These are phyloP conservation scores for Lactuca saligna DNA, from an alignment of 129 eudicot genomes.

Conservation along the genomic window DNA sequence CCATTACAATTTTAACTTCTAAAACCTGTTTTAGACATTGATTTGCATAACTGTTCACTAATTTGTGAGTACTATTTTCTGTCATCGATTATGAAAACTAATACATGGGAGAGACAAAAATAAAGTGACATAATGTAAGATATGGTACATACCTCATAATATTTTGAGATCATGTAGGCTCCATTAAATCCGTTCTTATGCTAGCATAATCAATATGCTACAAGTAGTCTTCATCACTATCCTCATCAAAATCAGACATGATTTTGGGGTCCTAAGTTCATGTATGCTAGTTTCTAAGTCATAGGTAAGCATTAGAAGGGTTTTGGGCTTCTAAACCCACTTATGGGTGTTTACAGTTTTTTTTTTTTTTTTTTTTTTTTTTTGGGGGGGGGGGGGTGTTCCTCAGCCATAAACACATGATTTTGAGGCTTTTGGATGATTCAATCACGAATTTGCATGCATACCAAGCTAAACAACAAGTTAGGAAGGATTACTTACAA, in stretches of 20 bases:
- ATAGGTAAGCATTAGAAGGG: too few relatives aligned
- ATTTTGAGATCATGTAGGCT: constrained; percentile 3
- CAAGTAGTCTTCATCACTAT: constrained; percentile 63
- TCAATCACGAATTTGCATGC: too few relatives aligned
- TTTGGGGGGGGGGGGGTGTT: too few relatives aligned
- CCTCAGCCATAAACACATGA: too few relatives aligned
- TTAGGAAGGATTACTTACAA: too few relatives aligned
- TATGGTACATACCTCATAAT: constrained; percentile 24
- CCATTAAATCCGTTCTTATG: neutral
- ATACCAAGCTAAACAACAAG: too few relatives aligned
- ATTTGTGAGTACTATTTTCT: neutral
- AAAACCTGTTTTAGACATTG: neutral
- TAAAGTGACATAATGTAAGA: constrained; percentile 14
- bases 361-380: too few relatives aligned
- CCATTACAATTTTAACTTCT: constrained; percentile 4
- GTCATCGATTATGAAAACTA: constrained; percentile 15
- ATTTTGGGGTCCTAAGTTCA: too few relatives aligned
- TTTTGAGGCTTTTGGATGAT: too few relatives aligned
- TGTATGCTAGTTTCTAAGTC: too few relatives aligned
- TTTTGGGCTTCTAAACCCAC: too few relatives aligned
- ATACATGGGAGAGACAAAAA: constrained; percentile 18
- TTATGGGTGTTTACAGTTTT: too few relatives aligned
- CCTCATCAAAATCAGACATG: constrained; percentile 74
- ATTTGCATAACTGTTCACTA: neutral
- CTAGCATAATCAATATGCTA: constrained; percentile 23